Base-by-base conservation (phyloP, 805 yeast species). In the Candida arabinofermentans region DNA sequence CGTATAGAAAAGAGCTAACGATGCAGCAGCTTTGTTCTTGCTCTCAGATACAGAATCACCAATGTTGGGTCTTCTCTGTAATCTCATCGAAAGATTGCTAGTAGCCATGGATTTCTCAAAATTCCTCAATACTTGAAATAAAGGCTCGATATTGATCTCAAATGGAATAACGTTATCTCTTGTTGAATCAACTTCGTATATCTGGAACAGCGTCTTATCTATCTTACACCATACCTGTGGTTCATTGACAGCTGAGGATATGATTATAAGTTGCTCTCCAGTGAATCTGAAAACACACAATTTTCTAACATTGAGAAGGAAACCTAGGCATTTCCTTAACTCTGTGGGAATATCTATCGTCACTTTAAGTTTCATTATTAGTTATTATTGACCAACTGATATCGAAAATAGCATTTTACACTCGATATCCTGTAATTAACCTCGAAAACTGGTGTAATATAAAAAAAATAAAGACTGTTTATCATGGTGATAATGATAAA, bases 211-310 rank as follows among this genome's bases (percentile, higher is more conserved):
- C 12, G 68, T 61, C 3, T 54, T 67, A 14, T 71, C 65, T 12
- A 83, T 53, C 44, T 75, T 76, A 49, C 83, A 73, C 87, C 88
- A 83, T 2, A 79, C 75, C 47, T 81, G 86, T 2, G 88, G 86
- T 43, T 80, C 83, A 34, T 71, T 66, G 22, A 70, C 49, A 8
- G 74, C 67, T 1, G 74, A 69, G 49, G 81, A 77, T 4, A 81
- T 73, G 12, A 81, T 69, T 29, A 67, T 57, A 32, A 83, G 59
- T 42, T 68, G 68, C 1, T 65, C 57, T 3, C 72, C 75, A 1
- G 79, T 71, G 61, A 83, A 79, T 39, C 79, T 64, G 19, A 83
- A 63, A 1, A 79, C 72, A 34, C 84, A 78, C 43, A 68, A 65
- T 53, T 76, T 79, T 27, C 86, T 63, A 19, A 82, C 57, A 2